These are phyloP conservation scores for Penicillium maclennaniae DNA, from an alignment of 495 filamentous ascomycete genomes.

Conservation along the genomic window DNA sequence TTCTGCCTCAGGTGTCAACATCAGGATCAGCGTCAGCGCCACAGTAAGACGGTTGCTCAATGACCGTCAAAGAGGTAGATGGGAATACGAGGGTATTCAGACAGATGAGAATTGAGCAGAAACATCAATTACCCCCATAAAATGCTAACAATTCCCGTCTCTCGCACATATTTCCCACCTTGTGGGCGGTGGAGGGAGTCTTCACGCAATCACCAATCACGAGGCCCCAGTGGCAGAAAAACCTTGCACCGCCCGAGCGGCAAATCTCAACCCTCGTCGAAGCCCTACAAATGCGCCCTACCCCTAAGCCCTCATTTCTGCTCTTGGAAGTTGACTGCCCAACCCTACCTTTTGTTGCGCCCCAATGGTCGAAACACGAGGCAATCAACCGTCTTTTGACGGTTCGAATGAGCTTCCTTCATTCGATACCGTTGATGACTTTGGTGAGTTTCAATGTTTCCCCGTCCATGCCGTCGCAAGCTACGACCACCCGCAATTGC, in stretches of 20 bases:
- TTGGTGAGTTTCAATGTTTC: constrained; percentile 33
- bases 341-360: constrained; percentile 19
- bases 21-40: neutral
- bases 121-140: neutral
- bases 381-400: constrained; percentile 29
- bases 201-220: neutral
- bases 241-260: constrained; percentile 12
- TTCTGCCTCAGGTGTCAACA: neutral
- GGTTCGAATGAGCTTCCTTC: constrained; percentile 29
- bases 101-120: neutral
- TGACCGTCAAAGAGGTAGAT: neutral
- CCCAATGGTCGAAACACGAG: constrained; percentile 37
- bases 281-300: constrained; percentile 44
- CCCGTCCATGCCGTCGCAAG: constrained; percentile 2
- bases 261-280: constrained; percentile 14
- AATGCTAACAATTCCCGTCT: neutral
- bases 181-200: neutral
- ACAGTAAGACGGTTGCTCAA: neutral
- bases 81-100: neutral
- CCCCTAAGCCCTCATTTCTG: constrained; percentile 54
- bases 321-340: constrained; percentile 41
- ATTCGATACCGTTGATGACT: constrained; percentile 23
- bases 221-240: constrained; percentile 20
- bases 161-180: neutral
- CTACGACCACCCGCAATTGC: neutral